Percentiles rank a stretch among this genome's conserved stretches.
These are phyloP conservation scores for Lentinula aciculospora DNA, from an alignment of 768 basidiomycete genomes.

Conservation along the genomic window DNA sequence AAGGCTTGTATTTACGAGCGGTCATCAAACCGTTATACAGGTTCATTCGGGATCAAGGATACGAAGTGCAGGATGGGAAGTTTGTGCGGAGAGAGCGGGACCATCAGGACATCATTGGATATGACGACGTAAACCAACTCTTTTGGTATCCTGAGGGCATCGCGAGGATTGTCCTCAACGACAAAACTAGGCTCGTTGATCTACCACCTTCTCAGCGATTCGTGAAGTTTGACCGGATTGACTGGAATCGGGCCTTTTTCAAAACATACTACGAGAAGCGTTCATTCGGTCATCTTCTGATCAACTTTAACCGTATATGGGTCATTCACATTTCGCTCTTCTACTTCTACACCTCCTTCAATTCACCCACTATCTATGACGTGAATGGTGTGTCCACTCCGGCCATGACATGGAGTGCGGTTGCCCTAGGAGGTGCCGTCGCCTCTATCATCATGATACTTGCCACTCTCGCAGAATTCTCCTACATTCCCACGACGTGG, in stretches of 20 bases:
- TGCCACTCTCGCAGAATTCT: slow-evolving; percentile 92
- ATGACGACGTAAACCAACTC: slow-evolving; percentile 97
- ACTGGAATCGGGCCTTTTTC: slow-evolving; percentile 96
- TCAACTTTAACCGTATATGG: slow-evolving; percentile 99
- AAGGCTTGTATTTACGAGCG: slow-evolving; percentile 88
- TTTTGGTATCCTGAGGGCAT: slow-evolving; percentile 99
- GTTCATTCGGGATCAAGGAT: slow-evolving; percentile 96
- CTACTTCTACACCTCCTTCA: slow-evolving; percentile 95
- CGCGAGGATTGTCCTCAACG: slow-evolving; percentile 79
- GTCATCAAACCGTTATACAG: slow-evolving; percentile 93
- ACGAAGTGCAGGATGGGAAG: slow-evolving; percentile 92
- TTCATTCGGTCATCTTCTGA: slow-evolving; percentile 91
- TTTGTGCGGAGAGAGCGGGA: slow-evolving; percentile 92
- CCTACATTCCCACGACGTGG: slow-evolving; percentile 98
- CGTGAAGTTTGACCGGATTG: slow-evolving; percentile 95
- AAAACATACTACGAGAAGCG: slow-evolving; percentile 99
- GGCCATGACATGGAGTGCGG: slow-evolving; percentile 90
- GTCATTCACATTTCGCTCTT: slow-evolving; percentile 93
- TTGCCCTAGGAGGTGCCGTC: slow-evolving; percentile 91
- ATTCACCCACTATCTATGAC: slow-evolving; percentile 82
- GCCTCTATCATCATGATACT: slow-evolving; percentile 95
- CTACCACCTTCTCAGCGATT: slow-evolving; percentile 88
- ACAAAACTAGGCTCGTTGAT: slow-evolving; percentile 93
- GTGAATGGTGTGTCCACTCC: slow-evolving; percentile 50
- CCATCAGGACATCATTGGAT: slow-evolving; percentile 93